A percentile compares a stretch with the other conserved stretches of the same genome.
These are phyloP conservation scores for Vanilla planifolia DNA, from an alignment of 106 monocot genomes.

Conservation along the genomic window DNA sequence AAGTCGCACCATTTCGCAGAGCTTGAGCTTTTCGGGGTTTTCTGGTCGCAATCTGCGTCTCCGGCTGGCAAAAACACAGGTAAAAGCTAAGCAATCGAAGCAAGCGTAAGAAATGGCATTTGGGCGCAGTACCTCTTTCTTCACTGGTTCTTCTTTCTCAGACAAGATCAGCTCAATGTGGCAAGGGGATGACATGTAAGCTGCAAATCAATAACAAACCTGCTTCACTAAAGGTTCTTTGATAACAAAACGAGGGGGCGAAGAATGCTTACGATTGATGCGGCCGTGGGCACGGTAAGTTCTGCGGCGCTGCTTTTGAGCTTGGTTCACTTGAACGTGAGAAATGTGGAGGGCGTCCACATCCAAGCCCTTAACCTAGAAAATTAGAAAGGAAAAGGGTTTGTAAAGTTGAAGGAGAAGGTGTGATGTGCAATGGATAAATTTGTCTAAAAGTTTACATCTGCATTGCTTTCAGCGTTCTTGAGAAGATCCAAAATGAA, in stretches of 20 bases:
- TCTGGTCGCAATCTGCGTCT: slow-evolving; percentile 15
- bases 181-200: slow-evolving; percentile 91
- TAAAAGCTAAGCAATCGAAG: not conserved
- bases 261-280: slow-evolving; percentile 64
- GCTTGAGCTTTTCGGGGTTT: slow-evolving; percentile 12
- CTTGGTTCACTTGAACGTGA: slow-evolving; percentile 85
- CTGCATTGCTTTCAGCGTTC: slow-evolving; percentile 66
- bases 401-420: too few species aligned
- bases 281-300: slow-evolving; percentile 85
- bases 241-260: not conserved
- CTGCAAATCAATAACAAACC: slow-evolving; percentile 20
- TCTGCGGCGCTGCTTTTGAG: slow-evolving; percentile 77
- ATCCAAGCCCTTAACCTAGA: slow-evolving; percentile 78
- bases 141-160: slow-evolving; percentile 87
- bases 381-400: not conserved
- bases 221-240: not conserved
- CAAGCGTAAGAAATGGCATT: not conserved
- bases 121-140: slow-evolving; percentile 59
- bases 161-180: slow-evolving; percentile 82
- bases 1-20: slow-evolving; percentile 8
- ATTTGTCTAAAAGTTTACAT: slow-evolving; percentile 21
- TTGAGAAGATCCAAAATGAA: slow-evolving; percentile 60
- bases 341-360: slow-evolving; percentile 72
- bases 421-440: not conserved
- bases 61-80: slow-evolving; percentile 10